A percentile compares a stretch with the other conserved stretches of the same genome.
These are phyloP conservation scores for Venturia oleaginea DNA, from an alignment of 2,329 filamentous ascomycete genomes.

Conservation along the genomic window DNA sequence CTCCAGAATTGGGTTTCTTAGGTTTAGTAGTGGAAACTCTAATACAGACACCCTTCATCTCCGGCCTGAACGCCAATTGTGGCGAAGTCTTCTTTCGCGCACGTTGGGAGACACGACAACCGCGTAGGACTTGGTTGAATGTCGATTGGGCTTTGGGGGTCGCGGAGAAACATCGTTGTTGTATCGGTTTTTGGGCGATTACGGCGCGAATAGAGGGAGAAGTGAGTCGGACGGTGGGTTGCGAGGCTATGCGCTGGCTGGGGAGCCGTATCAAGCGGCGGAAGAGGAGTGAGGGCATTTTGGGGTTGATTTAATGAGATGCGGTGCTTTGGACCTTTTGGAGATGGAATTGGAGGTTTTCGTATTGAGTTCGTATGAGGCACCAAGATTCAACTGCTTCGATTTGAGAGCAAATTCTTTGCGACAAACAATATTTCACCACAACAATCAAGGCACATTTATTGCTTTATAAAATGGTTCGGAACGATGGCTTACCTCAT, in stretches of 20 bases:
- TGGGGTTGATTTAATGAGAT: background rate
- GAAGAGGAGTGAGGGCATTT: slow-evolving; percentile 8
- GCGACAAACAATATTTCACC: no score
- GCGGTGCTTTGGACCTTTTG: background rate
- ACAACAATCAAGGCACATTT: no score
- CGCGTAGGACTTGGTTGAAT: slow-evolving; percentile 46
- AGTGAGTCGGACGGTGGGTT: background rate
- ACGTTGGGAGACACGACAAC: slow-evolving; percentile 69
- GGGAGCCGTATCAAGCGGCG: slow-evolving; percentile 3
- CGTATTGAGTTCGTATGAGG: slow-evolving; percentile 2
- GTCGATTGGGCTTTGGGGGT: slow-evolving; percentile 33
- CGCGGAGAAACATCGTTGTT: slow-evolving; percentile 25
- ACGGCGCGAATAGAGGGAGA: background rate
- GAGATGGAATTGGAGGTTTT: background rate
- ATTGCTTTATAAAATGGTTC: no score
- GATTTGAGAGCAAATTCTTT: no score
- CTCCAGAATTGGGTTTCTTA: slow-evolving; percentile 98
- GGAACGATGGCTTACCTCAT: no score
- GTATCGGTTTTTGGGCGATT: background rate
- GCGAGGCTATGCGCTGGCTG: background rate
- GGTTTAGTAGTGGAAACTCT: slow-evolving; percentile 90
- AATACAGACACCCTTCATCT: slow-evolving; percentile 91
- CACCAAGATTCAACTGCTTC: background rate
- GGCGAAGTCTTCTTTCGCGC: slow-evolving; percentile 84
- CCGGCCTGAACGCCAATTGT: slow-evolving; percentile 65